Evolutionary conservation across 208 protist species (phyloP).

Genomic region (Tetramitus jugosus): DNA sequence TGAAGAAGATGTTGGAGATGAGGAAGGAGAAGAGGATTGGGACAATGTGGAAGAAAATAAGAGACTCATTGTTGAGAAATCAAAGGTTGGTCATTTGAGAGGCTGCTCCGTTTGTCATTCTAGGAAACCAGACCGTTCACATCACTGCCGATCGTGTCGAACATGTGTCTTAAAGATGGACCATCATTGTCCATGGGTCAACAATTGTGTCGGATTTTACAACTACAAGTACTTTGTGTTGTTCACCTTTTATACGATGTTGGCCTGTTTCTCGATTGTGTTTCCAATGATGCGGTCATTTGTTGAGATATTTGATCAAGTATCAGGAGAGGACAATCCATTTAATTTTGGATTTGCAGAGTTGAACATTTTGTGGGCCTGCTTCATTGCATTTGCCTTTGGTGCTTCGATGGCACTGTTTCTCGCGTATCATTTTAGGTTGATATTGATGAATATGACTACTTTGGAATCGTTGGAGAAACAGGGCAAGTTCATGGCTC

Average conservation of each 20-base stretch:
- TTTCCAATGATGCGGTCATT: not conserved
- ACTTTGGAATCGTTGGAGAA: constrained; percentile 16
- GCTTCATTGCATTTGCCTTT: not conserved
- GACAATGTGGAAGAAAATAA: not conserved
- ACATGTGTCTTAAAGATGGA: constrained; percentile 29
- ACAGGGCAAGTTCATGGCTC: not conserved
- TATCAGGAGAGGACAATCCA: not conserved
- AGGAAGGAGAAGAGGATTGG: not conserved
- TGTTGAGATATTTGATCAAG: not conserved
- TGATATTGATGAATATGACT: not conserved
- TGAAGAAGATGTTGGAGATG: not conserved
- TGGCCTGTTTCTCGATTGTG: not conserved
- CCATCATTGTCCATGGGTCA: constrained; percentile 30
- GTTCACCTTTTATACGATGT: not conserved
- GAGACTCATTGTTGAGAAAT: not conserved
- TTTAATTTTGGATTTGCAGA: not conserved
- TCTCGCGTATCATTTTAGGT: not conserved
- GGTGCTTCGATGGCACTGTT: not conserved
- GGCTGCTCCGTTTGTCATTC: not conserved
- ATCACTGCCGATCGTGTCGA: constrained; percentile 11
- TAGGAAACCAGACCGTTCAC: constrained; percentile 8
- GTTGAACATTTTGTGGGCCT: not conserved
- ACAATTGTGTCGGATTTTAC: constrained; percentile 25
- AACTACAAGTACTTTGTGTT: constrained; percentile 32
- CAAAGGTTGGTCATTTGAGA: not conserved